A percentile compares a stretch with the other conserved stretches of the same genome.
These are phyloP conservation scores for Warburgia ugandensis DNA, from an alignment of 164 flowering plant genomes.

Conservation along the genomic window DNA sequence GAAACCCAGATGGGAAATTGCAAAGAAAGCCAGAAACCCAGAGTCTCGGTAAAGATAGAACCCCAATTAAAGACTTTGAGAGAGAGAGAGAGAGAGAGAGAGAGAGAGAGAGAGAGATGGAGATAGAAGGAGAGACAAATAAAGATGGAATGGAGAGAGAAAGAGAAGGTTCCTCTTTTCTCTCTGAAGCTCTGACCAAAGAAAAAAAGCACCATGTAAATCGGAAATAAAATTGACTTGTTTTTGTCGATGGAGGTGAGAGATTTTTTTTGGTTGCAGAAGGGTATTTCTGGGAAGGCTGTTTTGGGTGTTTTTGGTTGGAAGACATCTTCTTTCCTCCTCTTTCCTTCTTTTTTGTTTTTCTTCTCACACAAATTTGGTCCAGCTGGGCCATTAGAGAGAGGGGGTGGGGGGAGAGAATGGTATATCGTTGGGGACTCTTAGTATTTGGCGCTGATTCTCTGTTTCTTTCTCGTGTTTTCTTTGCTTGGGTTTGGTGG, in stretches of 20 bases:
- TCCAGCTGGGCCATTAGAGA: conserved; percentile 49
- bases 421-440: background rate
- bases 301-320: conserved; percentile 16
- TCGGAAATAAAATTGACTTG: conserved; percentile 30
- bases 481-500: background rate
- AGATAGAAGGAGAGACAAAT: conserved; percentile 10
- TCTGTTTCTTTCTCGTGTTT: conserved; percentile 9
- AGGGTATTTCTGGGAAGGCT: conserved; percentile 48
- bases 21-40: background rate
- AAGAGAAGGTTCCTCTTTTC: conserved; percentile 27
- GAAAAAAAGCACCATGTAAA: conserved; percentile 55
- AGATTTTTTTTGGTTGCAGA: conserved; percentile 61
- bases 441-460: conserved; percentile 3
- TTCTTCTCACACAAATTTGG: conserved; percentile 31
- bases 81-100: conserved; percentile 11
- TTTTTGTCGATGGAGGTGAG: conserved; percentile 11
- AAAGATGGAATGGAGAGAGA: background rate
- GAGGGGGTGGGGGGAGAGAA: conserved; percentile 11
- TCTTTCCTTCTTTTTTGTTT: conserved; percentile 18
- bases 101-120: conserved; percentile 1
- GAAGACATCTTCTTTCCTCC: conserved; percentile 27
- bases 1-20: background rate
- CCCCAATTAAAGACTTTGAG: background rate
- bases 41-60: too few relatives aligned
- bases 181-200: conserved; percentile 59